Conservation (phyloP, 305 asterid genomes). For the Solanum aculeatissimum region DNA sequence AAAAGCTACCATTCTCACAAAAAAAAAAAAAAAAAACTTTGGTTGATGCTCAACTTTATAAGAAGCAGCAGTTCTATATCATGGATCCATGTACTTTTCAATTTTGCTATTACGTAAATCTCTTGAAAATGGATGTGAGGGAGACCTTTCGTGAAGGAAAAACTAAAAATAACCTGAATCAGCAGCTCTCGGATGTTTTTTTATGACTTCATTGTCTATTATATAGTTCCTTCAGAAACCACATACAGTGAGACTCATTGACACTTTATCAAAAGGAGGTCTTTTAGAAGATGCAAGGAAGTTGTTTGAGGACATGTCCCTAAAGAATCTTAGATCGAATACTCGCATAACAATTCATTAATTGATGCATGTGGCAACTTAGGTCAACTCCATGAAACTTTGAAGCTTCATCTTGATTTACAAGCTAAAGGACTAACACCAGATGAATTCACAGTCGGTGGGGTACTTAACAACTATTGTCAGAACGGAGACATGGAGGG, state of each 20-base stretch:
- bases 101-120: background rate
- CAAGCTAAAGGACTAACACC: slow-evolving; percentile 39
- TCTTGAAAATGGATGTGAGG: background rate
- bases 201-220: background rate
- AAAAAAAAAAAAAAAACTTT: too few species aligned
- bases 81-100: background rate
- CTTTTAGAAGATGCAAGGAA: slow-evolving; percentile 48
- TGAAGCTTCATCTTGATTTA: slow-evolving; percentile 43
- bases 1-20: too few species aligned
- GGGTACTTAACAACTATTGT: slow-evolving; percentile 62
- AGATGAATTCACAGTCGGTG: slow-evolving; percentile 67
- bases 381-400: slow-evolving; percentile 44
- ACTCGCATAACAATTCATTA: slow-evolving; percentile 53
- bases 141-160: background rate
- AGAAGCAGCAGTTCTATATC: background rate
- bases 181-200: background rate
- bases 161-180: background rate
- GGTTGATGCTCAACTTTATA: background rate
- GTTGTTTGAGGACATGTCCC: slow-evolving; percentile 57
- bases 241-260: slow-evolving; percentile 61
- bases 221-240: slow-evolving; percentile 49
- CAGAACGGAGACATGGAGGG: slow-evolving; percentile 80
- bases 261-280: slow-evolving; percentile 57
- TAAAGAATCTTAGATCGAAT: slow-evolving; percentile 32
- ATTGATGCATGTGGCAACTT: slow-evolving; percentile 63